Base-by-base conservation (phyloP, 352 stramenopile genomes). In the Phytophthora colocasiae region DNA sequence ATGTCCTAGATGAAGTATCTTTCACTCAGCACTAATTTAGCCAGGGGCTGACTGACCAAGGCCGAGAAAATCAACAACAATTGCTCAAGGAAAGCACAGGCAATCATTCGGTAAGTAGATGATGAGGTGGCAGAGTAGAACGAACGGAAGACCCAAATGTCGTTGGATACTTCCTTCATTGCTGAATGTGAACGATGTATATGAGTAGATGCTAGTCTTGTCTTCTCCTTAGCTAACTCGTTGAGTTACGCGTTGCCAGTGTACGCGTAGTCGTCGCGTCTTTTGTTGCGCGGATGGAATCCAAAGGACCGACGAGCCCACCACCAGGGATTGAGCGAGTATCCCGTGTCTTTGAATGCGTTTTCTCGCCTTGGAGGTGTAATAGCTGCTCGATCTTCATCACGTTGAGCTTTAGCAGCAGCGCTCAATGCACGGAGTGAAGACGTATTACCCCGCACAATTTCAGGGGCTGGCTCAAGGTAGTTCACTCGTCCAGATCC, bases 1-100 rank as follows among this genome's bases (percentile, higher is more conserved):
- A 99, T 99, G 97, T 97, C 92, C 63, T 99, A 98, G 76, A 64
- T n/a, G 38, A 22, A n/a, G 59, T 22, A 17, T 54, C 34, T 47
- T 47, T 68, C 40, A 44, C 46, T 57, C 46, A 54, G 46, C 41
- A 39, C 52, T 47, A 48, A 52, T 59, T 47, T 43, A 56, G 36
- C 49, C 58, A 38, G 29, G 47, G 34, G 39, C 51, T 62, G 51
- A 63, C 44, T 55, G 51, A 50, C 55, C 54, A 53, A 41, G 32
- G 44, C 57, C 11, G 22, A 6, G 31, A 56, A 58, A 64, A 54
- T 53, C 52, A 45, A 31, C 58, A 64, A 68, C 46, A 34, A 8
- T 43, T 63, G 64, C 47, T 62, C 31, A 66, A 60, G 54, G 26
- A 70, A 55, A 60, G 49, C 56, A 66, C 9, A 19, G 49, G 53